Evolutionary conservation across 2,329 filamentous ascomycete genomes (phyloP).

Genomic region (Parastagonospora nodorum): DNA sequence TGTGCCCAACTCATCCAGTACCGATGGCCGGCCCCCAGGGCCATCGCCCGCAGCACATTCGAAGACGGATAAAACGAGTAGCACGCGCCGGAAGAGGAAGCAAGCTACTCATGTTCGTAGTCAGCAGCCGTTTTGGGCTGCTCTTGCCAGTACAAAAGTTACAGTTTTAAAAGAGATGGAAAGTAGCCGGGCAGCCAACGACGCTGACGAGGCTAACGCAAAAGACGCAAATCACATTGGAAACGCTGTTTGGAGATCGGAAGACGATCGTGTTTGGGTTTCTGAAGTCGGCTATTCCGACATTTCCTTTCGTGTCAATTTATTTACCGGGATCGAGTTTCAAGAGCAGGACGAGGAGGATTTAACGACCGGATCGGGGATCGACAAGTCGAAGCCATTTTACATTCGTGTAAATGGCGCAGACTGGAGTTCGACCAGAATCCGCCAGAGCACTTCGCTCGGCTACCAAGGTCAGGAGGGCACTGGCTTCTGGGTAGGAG

Average conservation of each 20-base stretch:
- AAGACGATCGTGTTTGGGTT: slow-evolving; percentile 78
- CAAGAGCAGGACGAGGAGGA: slow-evolving; percentile 42
- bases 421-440: slow-evolving; percentile 77
- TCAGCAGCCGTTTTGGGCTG: slow-evolving; percentile 91
- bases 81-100: slow-evolving; percentile 85
- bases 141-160: slow-evolving; percentile 93
- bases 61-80: slow-evolving; percentile 62
- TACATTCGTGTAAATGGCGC: slow-evolving; percentile 80
- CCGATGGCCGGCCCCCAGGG: slow-evolving; percentile 56
- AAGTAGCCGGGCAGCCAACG: slow-evolving; percentile 75
- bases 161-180: slow-evolving; percentile 83
- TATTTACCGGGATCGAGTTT: slow-evolving; percentile 58
- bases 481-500: slow-evolving; percentile 68
- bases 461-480: slow-evolving; percentile 51
- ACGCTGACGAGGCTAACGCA: slow-evolving; percentile 74
- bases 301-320: slow-evolving; percentile 75
- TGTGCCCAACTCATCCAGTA: slow-evolving; percentile 49
- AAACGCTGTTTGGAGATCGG: slow-evolving; percentile 72
- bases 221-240: slow-evolving; percentile 78
- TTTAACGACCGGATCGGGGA: slow-evolving; percentile 53
- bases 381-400: slow-evolving; percentile 75
- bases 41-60: slow-evolving; percentile 58
- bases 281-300: slow-evolving; percentile 79
- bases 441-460: slow-evolving; percentile 58
- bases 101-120: slow-evolving; percentile 89